phyloP scores from a whole-genome alignment of 179 eudicot species.

The Silene noctiflora region DNA sequence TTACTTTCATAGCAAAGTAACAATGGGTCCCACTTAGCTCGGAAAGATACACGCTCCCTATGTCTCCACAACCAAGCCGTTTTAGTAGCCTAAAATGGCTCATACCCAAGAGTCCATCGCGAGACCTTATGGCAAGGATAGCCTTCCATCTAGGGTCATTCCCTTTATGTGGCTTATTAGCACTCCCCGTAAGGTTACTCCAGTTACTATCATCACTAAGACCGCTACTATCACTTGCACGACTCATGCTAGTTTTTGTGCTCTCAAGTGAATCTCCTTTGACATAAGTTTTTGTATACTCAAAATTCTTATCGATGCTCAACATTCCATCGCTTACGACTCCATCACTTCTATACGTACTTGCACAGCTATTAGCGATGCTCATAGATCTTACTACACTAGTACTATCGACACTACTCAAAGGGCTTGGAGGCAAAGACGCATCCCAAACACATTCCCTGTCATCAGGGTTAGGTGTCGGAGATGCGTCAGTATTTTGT shows the following conservation, averaged over 20 bases:
- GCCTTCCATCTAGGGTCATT: conserved; percentile 95
- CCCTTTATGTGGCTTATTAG: conserved; percentile 85
- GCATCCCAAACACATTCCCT: conserved; percentile 92
- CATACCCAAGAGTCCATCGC: conserved; percentile 78
- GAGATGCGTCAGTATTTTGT: conserved; percentile 43
- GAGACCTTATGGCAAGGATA: conserved; percentile 58
- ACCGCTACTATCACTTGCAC: conserved; percentile 80
- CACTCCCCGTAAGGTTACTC: conserved; percentile 77
- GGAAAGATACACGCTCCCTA: conserved; percentile 79
- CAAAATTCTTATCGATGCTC: conserved; percentile 57
- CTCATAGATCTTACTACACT: conserved; percentile 80
- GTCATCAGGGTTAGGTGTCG: conserved; percentile 56
- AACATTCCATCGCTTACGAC: conserved; percentile 61
- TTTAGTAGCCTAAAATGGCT: conserved; percentile 73
- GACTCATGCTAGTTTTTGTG: conserved; percentile 75
- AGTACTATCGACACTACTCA: conserved; percentile 65
- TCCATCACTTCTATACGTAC: conserved; percentile 71
- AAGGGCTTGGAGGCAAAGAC: conserved; percentile 85
- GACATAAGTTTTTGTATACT: conserved; percentile 46
- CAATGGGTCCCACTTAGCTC: conserved; percentile 77
- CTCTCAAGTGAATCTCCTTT: conserved; percentile 79
- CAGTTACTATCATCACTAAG: conserved; percentile 88
- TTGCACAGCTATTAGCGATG: conserved; percentile 64
- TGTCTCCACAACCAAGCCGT: conserved; percentile 82
- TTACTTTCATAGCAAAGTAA: conserved; percentile 88